Conservation (phyloP, 2,329 filamentous ascomycete genomes). For the Fusarium lyarnte region DNA sequence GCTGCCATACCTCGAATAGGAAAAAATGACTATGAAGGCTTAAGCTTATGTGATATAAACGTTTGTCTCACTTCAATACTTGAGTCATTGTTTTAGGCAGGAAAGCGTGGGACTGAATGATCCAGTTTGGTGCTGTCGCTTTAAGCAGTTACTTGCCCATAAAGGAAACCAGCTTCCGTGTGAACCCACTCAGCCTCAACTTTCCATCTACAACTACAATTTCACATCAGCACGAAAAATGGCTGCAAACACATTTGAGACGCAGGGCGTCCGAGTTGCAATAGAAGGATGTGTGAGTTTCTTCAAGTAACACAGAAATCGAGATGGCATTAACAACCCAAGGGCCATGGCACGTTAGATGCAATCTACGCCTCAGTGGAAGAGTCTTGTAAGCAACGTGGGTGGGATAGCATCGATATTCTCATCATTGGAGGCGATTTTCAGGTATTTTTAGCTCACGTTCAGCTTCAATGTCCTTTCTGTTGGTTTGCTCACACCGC, state of each 20-base stretch:
- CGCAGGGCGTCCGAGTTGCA: slow-evolving; percentile 74
- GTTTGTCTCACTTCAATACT: background rate
- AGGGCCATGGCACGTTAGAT: slow-evolving; percentile 92
- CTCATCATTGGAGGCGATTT: slow-evolving; percentile 98
- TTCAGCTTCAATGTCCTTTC: background rate
- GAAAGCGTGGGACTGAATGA: background rate
- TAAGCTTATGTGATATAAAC: background rate
- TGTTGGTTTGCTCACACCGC: slow-evolving; percentile 13
- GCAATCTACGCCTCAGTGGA: slow-evolving; percentile 87
- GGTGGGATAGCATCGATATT: slow-evolving; percentile 85
- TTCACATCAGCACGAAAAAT: slow-evolving; percentile 35
- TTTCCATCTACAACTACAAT: slow-evolving; percentile 24
- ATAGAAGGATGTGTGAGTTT: slow-evolving; percentile 83
- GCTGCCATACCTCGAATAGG: background rate
- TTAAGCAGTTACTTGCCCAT: background rate
- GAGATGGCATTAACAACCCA: slow-evolving; percentile 28
- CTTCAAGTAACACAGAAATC: no score
- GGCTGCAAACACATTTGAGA: slow-evolving; percentile 47
- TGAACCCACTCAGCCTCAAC: slow-evolving; percentile 25
- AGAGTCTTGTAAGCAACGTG: slow-evolving; percentile 72
- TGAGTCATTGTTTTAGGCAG: slow-evolving; percentile 4
- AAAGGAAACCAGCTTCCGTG: slow-evolving; percentile 16
- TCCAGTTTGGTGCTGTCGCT: background rate
- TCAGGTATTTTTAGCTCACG: slow-evolving; percentile 63
- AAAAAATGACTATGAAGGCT: background rate